Evolutionary conservation across 108 stramenopile genomes (phyloP), one percentile per base, ranked within the genome.

Genomic region (Skeletonema tropicum): DNA sequence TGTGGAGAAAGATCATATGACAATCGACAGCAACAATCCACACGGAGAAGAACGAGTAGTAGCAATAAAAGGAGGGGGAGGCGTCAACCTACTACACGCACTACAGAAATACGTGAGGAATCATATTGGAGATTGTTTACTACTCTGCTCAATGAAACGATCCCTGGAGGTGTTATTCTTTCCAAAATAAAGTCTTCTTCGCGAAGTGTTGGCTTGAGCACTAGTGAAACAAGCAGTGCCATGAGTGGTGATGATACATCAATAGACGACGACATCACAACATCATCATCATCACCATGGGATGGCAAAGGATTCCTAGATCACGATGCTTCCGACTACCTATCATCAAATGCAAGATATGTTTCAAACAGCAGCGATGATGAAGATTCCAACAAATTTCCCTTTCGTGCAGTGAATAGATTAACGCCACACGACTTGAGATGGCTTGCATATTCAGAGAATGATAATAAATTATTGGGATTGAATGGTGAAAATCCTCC

Each of bases 131-230:
- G 79, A 64, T 12, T 32, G 23, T 42, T 79, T 26, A 3, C 32
- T 46, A 60, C 30, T 38, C 73, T 79, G 31, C 55, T 73, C 60
- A 57, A 57, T 6, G 79, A 79, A 23, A 64, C 71, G 17, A 9
- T 2, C 10, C 61, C 66, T 38, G 62, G 46, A 0, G 67, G 66
- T 49, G 52, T 73, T 3, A 55, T 79, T 13, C 73, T 79, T 73
- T 66, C 79, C 30, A 79, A 73, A 73, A 62, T 79, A 35, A 61
- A 57, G 30, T 79, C 79, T 2, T 79, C 79, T 57, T 79, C 79
- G 42, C 79, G 79, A 3, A 68, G 72, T 57, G 70, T 73, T 25
- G 59, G 71, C 6, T 36, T 48, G 41, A 60, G 6, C 11, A 15
- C 46, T 0, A 57, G 32, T 72, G 25, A n/a, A 21, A 26, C 3